Evolutionary conservation across 768 basidiomycete species (phyloP), one percentile per base, ranked within the genome.

Genomic region (Pisolithus tinctorius): DNA sequence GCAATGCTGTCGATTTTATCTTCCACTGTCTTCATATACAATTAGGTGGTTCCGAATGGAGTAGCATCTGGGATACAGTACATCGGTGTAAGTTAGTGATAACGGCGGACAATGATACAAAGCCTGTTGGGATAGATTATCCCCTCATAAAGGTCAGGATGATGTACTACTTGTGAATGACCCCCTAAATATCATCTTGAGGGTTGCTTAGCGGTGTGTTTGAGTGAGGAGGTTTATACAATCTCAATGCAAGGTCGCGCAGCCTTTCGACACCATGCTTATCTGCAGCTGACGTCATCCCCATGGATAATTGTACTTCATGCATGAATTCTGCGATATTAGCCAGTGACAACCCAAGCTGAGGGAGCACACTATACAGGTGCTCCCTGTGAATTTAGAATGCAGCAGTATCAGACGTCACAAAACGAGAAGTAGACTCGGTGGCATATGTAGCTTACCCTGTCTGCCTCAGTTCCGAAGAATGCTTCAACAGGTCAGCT

Each of bases 281-380:
- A 41, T 55, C 57, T 1, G 53, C 16, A 14, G 55, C 61, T 29
- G 53, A 56, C 34, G 67, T 38, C 31, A 58, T 37, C 20, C 59
- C 52, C 17, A 79, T 74, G 47, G 77, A 71, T 47, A 84, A 66
- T 57, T 85, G 83, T 6, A 82, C 70, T 63, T 85, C 76, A 49
- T 87, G 77, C 74, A 88, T 83, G 63, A 87, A 83, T 20, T 79
- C 76, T 9, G 84, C 85, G 16, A 86, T 63, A 58, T 85, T 80
- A 17, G 80, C 85, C 6, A 87, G 68, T 0, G 82, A 82, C 39
- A 63, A 70, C 51, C 65, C 65, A 48, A 67, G 65, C 39, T 30
- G 66, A 26, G 65, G 59, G 34, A 63, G 55, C 40, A 53, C 34
- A 17, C 59, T 13, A 41, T 58, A 60, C 23, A 69, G 51, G 51